Evolutionary conservation across 2,329 filamentous ascomycete species (phyloP), one percentile per base, ranked within the genome.

Genomic region (Bipolaris sorokiniana): DNA sequence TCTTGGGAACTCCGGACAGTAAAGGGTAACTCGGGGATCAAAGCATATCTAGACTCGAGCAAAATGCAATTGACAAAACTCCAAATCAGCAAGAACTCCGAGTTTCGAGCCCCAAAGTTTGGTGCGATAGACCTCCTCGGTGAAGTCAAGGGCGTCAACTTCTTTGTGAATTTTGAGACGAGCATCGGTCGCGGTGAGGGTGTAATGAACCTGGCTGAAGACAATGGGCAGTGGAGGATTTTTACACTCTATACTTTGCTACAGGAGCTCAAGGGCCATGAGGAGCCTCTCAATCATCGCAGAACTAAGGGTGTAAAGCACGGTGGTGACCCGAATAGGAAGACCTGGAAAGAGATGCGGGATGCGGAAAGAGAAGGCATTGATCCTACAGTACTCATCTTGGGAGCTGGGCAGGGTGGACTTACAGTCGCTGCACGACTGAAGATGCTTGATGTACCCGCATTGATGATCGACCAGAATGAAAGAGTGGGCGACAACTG

Each of bases 1-100:
- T 81, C 82, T 0, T 86, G 84, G 81, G 80, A 84, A 33, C 78
- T 86, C 22, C 82, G 79, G 34, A 88, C 85, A 0, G 64, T 83
- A n/a, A 71, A 73, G 48, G 71, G 69, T 80, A 82, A 60, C 80
- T 81, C 11, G 67, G 71, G 45, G 61, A 78, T 48, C 76, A 75
- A 28, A 81, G 84, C 42, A 38, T 67, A 49, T 48, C 67, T 73
- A 72, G 61, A 62, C 18, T 53, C 55, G 7, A 68, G 62, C 34
- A 80, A 64, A 58, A 73, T 77, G 23, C 62, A 74, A 26, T 54
- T 76, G 11, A 64, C 59, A 4, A 67, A 64, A 11, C 50, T 70
- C 5, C 67, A 73, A 31, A 63, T 79, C n/a, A 66, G 76, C 49
- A 73, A 60, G 10, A 62, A 59, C 23, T 51, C 62, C 3, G 51